Conservation (phyloP, 345 rosid genomes). For the Arabis alpina region DNA sequence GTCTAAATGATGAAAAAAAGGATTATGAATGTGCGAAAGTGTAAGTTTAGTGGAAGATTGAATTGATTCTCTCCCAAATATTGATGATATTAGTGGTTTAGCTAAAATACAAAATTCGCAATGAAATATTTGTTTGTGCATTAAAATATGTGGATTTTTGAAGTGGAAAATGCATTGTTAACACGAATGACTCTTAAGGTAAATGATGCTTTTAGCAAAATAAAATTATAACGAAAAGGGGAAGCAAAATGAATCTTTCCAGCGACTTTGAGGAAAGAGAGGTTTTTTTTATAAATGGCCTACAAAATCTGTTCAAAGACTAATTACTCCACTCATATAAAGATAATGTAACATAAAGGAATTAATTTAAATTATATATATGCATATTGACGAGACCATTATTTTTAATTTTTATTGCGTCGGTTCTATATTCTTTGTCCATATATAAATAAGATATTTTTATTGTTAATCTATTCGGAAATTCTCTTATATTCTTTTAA, state of each 20-base stretch:
- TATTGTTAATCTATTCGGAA: neutral
- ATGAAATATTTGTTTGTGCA: neutral
- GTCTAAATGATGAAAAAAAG: slow-evolving; percentile 2
- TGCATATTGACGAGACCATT: slow-evolving; percentile 32
- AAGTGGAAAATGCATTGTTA: slow-evolving; percentile 16
- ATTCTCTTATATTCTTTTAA: neutral
- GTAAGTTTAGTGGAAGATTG: slow-evolving; percentile 36
- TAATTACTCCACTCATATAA: slow-evolving; percentile 37
- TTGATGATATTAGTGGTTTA: slow-evolving; percentile 8
- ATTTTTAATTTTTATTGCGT: neutral
- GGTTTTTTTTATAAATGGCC: neutral
- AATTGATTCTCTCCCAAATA: slow-evolving; percentile 27
- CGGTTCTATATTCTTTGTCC: slow-evolving; percentile 26
- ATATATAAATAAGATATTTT: neutral
- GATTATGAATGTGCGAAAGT: slow-evolving; percentile 15
- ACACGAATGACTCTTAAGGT: slow-evolving; percentile 2
- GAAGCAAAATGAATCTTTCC: slow-evolving; percentile 42
- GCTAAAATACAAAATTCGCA: neutral
- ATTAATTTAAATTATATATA: neutral
- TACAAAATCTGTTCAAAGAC: slow-evolving; percentile 34
- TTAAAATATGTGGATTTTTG: neutral
- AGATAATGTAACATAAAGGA: slow-evolving; percentile 4
- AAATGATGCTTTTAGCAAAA: slow-evolving; percentile 31
- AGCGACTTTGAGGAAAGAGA: slow-evolving; percentile 33
- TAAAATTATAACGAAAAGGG: slow-evolving; percentile 17